Base-by-base conservation (phyloP, 371 early-diverging fungal genomes). In the Globomyces sp. region DNA sequence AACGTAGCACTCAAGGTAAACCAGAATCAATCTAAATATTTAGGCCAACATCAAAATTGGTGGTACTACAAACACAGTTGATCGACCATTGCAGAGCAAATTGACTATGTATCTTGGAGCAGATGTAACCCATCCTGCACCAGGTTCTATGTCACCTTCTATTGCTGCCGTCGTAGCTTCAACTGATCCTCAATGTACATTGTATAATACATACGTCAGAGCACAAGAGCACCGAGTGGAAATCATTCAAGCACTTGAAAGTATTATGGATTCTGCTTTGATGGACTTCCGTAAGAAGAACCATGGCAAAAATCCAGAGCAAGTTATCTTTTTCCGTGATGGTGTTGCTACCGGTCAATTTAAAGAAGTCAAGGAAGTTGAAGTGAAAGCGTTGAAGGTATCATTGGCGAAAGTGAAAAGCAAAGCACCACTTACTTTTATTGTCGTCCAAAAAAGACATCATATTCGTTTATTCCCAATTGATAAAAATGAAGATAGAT, bases 81-180 rank as follows among this genome's bases (percentile, higher is more conserved):
- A 68, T 62, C 50, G 52, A 0, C 71, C 67, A 8, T 2, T 61
- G 39, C 9, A 59, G 9, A 64, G 64, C 44, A 40, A 41, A 1
- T 86, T 89, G 2, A 94, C 92, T 5, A 89, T 97, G 57, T 64
- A 96, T 10, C 75, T 95, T 67, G 99, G 96, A 64, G 93, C 92
- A 44, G 96, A 98, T 79, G 93, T 98, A n/a, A 89, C 91, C 2
- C 94, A 94, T 65, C 90, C 93, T 49, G 80, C 79, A 42, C 88
- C 90, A 44, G 90, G 92, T 24, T 80, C 88, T 46, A 74, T 68
- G 51, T 78, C 73, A 58, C 79, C 86, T 47, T 93, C 94, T 3
- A 90, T 97, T 66, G 94, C 94, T 3, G 84, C 94, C 0, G 82
- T 94, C 1, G 90, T 90, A 5, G 90, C 85, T 1, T 85, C 90